Evolutionary conservation across 441 rosid species (phyloP), one percentile per base, ranked within the genome.

Genomic region (Populus tomentosa): DNA sequence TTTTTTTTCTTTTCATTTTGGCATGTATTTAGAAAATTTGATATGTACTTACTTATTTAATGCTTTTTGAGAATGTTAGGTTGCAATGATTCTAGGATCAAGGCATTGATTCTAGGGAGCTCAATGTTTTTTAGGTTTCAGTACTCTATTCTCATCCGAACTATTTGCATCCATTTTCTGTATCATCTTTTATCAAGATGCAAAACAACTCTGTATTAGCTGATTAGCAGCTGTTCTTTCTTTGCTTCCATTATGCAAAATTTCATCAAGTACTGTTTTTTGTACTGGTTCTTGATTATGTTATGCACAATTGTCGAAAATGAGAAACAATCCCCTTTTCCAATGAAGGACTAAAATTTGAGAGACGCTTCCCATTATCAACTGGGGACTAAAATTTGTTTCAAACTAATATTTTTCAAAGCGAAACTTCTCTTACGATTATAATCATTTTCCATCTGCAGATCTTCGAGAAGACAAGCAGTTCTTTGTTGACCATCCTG

Each of bases 381-480:
- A 7, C 11, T 2, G 2, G 18, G 26, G 46, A 72, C 21, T 35
- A 14, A 2, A 77, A 35, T 28, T 40, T 38, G 46, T 61, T 13
- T 10, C 1, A 1, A 53, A 76, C 50, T 69, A 67, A 76, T 68
- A 6, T 69, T 32, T 10, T 40, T 10, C 46, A 40, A 40, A 21
- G 21, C 35, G 63, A 7, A 62, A 62, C 13, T 33, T 21, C n/a
- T 11, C 56, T 62, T 6, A 4, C 3, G 4, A 4, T 11, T 67
- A 33, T 4, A 6, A 30, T 50, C 7, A 40, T 75, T 67, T 5
- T 33, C 6, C 69, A 50, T 65, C 53, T 69, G 67, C 79, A 90
- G 94, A 90, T 86, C 97, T 92, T 78, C 89, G 91, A 26, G 94
- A 90, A 79, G 97, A 92, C 74, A 82, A 83, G 67, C 92, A 90